Evolutionary conservation across 345 rosid genomes (phyloP).

Genomic region (Punica granatum): DNA sequence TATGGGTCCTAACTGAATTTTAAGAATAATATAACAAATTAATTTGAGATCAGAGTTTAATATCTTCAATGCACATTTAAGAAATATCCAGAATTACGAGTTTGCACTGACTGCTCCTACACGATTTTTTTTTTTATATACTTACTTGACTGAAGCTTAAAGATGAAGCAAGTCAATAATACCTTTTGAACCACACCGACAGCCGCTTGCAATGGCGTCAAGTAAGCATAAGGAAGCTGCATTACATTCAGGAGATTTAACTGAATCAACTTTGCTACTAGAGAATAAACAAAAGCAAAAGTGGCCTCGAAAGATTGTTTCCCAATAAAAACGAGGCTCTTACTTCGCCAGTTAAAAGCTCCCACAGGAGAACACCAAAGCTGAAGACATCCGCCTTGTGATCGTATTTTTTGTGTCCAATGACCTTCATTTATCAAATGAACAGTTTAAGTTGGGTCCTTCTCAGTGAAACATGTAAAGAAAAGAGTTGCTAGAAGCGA

Average conservation of each 20-base stretch:
- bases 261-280: conserved; percentile 3
- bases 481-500: neutral
- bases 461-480: neutral
- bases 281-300: conserved; percentile 4
- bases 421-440: conserved; percentile 55
- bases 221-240: conserved; percentile 70
- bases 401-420: conserved; percentile 88
- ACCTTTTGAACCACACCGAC: conserved; percentile 95
- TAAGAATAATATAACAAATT: neutral
- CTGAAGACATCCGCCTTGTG: conserved; percentile 91
- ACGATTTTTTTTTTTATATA: no score
- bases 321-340: conserved; percentile 11
- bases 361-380: conserved; percentile 84
- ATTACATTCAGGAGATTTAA: conserved; percentile 8
- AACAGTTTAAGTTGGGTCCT: conserved; percentile 1
- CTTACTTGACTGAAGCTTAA: no score
- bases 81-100: neutral
- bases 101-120: no score
- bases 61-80: neutral
- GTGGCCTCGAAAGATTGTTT: neutral
- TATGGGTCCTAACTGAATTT: no score
- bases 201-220: conserved; percentile 91
- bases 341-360: conserved; percentile 90
- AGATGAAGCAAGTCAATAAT: conserved; percentile 1
- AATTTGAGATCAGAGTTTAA: neutral